A percentile compares a stretch with the other conserved stretches of the same genome.
Evolutionary conservation across 106 monocot genomes (phyloP).

Genomic region (Dendrobium huoshanense): DNA sequence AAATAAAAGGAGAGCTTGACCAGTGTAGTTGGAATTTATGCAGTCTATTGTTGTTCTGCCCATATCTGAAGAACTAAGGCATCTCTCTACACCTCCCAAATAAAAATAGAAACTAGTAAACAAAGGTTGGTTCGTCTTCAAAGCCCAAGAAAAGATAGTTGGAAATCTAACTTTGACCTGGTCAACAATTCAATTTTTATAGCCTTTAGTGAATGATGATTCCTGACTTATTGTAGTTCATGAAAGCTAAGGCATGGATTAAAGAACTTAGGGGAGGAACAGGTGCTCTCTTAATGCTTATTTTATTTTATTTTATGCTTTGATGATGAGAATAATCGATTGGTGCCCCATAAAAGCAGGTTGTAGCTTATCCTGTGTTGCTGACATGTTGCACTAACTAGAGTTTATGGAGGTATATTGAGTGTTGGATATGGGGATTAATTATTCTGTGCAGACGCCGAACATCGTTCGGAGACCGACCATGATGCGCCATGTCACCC

Average conservation of each 20-base stretch:
- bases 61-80: neutral
- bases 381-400: constrained; percentile 1
- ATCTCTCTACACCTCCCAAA: neutral
- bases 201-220: constrained; percentile 2
- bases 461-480: no score
- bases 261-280: neutral
- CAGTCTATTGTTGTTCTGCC: neutral
- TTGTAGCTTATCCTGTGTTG: neutral
- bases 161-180: neutral
- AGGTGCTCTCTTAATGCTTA: neutral
- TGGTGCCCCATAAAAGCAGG: neutral
- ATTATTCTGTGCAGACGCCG: no score
- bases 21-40: neutral
- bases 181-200: constrained; percentile 4
- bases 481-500: no score
- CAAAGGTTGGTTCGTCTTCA: neutral
- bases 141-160: constrained; percentile 1
- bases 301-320: neutral
- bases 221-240: neutral
- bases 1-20: neutral
- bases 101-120: neutral
- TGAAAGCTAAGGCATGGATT: constrained; percentile 1
- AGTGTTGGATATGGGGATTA: no score
- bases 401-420: neutral
- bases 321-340: neutral